Evolutionary conservation across 2,329 filamentous ascomycete genomes (phyloP), one percentile per base, ranked within the genome.

Genomic region (Dactylellina leptospora): DNA sequence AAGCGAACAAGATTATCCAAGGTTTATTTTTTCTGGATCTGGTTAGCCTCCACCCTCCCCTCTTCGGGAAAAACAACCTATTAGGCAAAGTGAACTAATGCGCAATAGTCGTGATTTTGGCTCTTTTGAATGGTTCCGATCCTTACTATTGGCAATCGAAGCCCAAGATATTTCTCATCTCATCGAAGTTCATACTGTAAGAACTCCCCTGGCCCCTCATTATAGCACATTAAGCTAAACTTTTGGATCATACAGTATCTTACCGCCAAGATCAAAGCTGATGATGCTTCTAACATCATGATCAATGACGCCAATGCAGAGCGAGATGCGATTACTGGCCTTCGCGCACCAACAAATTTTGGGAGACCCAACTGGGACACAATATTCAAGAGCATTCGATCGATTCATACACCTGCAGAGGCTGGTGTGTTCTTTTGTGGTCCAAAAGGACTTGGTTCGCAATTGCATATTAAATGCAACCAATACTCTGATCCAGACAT

Each of bases 11-110:
- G 90, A 2, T 84, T 96, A 44, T 85, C 88, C 77, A 96, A 95
- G 80, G 90, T 96, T 22, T 96, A 95, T 83, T 95, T 95, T 83
- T 92, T 95, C 85, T 95, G 91, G 91, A 88, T 95, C 74, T 77
- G 58, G 62, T 70, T 20, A 33, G 66, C 45, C 44, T 20, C 11
- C 0, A 45, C 16, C n/a, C n/a, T 56, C 44, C 11, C 11, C 0
- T 55, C 11, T 4, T 9, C n/a, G 8, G n/a, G 1, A 20, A n/a
- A 33, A 30, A 18, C 9, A 1, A 18, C 40, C 11, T 51, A 27
- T 42, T 2, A n/a, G 11, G 10, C 27, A 22, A 20, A n/a, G n/a
- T 33, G 13, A 44, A 20, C 62, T 68, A 44, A 69, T 18, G 25
- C 11, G 1, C 9, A 33, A 16, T 42, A 93, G 91, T 83, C 85